Conservation (phyloP, 441 rosid genomes). For the Populus hybrid region DNA sequence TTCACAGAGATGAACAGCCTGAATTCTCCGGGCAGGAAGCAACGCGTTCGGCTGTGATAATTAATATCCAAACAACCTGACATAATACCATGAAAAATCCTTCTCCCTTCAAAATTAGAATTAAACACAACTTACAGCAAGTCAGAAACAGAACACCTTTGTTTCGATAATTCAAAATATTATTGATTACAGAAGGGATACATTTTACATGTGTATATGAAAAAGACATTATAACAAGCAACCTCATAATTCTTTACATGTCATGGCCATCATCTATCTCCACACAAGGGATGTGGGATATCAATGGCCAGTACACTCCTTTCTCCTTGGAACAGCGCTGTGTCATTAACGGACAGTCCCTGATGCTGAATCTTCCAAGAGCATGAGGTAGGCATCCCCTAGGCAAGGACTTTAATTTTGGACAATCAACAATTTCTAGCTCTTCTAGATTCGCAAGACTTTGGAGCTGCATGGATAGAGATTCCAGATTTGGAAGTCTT, state of each 20-base stretch:
- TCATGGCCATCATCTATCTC: not conserved
- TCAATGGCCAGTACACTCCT: not conserved
- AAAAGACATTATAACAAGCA: not conserved
- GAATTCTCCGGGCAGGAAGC: not conserved
- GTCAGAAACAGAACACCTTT: not conserved
- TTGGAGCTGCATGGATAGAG: not conserved
- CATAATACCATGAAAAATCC: not conserved
- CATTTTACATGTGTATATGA: not conserved
- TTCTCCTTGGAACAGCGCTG: not conserved
- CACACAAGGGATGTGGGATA: constrained; percentile 1
- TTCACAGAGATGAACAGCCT: too few relatives aligned
- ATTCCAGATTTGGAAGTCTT: not conserved
- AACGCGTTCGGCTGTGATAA: not conserved
- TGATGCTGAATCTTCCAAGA: not conserved
- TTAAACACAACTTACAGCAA: not conserved
- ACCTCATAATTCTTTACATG: not conserved
- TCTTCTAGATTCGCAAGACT: not conserved
- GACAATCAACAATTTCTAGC: not conserved
- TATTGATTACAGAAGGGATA: not conserved
- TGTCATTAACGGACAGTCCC: not conserved
- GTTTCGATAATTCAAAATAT: not conserved
- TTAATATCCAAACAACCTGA: not conserved
- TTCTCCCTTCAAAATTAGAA: not conserved
- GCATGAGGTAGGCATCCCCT: not conserved
- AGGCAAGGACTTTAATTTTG: not conserved